Conservation (phyloP, 257 asterid species). For the Paraleonurus japonicus region DNA sequence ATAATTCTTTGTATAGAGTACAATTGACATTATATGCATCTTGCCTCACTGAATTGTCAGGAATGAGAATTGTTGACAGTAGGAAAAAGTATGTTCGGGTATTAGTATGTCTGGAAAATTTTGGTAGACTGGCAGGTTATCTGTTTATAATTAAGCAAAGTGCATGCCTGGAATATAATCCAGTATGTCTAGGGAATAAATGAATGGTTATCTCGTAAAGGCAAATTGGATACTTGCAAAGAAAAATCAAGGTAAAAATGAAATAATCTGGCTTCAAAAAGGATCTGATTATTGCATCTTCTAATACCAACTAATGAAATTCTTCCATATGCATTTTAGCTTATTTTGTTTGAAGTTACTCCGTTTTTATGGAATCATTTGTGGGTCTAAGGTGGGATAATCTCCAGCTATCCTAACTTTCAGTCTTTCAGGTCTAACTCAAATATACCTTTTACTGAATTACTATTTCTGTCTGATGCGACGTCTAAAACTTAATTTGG, state of each 20-base stretch:
- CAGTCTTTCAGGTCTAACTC: background rate
- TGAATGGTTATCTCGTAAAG: background rate
- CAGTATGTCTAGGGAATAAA: background rate
- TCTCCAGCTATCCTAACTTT: background rate
- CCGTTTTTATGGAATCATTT: background rate
- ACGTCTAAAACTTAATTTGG: background rate
- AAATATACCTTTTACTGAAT: background rate
- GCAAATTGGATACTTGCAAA: background rate
- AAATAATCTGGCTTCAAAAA: background rate
- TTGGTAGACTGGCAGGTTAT: background rate
- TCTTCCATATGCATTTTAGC: background rate
- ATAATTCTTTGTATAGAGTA: constrained; percentile 15
- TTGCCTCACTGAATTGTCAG: background rate
- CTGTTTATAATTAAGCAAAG: background rate
- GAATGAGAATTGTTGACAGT: constrained; percentile 9
- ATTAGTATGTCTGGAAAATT: background rate
- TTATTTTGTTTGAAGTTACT: background rate
- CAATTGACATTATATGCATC: constrained; percentile 21
- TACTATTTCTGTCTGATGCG: background rate
- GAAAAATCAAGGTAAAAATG: background rate
- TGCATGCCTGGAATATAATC: background rate
- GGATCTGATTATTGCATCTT: background rate
- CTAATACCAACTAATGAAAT: background rate
- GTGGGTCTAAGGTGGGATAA: background rate
- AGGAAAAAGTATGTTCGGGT: background rate